Evolutionary conservation across 495 filamentous ascomycete genomes (phyloP).

Genomic region (Annulohypoxylon stygium): DNA sequence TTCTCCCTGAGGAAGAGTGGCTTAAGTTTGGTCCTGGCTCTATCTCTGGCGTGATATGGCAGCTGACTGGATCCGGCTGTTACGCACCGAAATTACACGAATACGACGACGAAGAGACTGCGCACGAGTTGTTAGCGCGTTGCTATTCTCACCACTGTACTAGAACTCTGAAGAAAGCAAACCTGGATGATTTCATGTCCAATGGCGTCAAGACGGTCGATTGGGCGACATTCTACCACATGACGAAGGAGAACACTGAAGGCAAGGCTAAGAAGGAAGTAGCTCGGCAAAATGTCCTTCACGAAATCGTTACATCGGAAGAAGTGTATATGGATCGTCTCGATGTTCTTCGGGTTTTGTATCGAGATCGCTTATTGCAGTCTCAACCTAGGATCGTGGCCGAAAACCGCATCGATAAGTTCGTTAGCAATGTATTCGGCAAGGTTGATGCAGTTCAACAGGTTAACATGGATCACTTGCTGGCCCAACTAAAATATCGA

Average conservation of each 20-base stretch:
- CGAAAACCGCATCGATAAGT: constrained; percentile 77
- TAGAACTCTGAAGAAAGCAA: constrained; percentile 93
- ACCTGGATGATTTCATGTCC: constrained; percentile 76
- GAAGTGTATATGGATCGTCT: constrained; percentile 90
- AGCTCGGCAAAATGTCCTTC: constrained; percentile 91
- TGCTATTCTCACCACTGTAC: constrained; percentile 97
- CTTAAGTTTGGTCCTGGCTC: constrained; percentile 85
- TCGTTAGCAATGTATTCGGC: constrained; percentile 88
- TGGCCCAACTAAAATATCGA: constrained; percentile 95
- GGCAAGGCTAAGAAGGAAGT: constrained; percentile 85
- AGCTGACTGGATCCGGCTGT: constrained; percentile 92
- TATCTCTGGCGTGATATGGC: constrained; percentile 90
- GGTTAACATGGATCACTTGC: constrained; percentile 93
- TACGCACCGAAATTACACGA: constrained; percentile 88
- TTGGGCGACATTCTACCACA: constrained; percentile 91
- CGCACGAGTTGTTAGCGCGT: constrained; percentile 70
- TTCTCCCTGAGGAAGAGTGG: constrained; percentile 96
- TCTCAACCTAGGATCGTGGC: constrained; percentile 86
- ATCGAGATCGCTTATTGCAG: constrained; percentile 81
- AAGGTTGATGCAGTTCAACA: constrained; percentile 89
- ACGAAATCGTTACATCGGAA: constrained; percentile 96
- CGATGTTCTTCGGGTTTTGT: constrained; percentile 84
- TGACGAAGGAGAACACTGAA: constrained; percentile 81
- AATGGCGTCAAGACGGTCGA: constrained; percentile 80
- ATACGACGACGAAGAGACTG: constrained; percentile 62